Conservation (phyloP, 148 eudicot genomes). For the Pharnaceum exiguum region DNA sequence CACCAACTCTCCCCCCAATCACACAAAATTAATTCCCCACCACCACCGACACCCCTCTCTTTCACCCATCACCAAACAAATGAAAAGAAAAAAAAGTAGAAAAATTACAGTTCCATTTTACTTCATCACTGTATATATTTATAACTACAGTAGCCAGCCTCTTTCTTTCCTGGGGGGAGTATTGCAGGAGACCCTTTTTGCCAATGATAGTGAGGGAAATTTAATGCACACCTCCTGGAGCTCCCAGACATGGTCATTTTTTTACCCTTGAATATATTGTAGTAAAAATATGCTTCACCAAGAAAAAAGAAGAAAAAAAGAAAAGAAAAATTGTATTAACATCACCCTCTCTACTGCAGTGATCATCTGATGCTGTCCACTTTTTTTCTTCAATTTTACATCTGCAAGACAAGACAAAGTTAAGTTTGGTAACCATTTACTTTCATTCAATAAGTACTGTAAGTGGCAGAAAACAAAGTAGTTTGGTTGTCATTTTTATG, state of each 20-base stretch:
- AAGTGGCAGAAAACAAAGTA: neutral
- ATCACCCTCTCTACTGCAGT: slow-evolving; percentile 31
- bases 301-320: slow-evolving; percentile 7
- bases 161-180: slow-evolving; percentile 13
- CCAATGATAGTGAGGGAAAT: slow-evolving; percentile 7
- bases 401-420: slow-evolving; percentile 18
- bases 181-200: slow-evolving; percentile 15
- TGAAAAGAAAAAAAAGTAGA: neutral
- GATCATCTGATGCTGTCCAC: slow-evolving; percentile 31
- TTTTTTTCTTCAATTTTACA: slow-evolving; percentile 29
- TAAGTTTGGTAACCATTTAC: neutral
- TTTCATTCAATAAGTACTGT: neutral
- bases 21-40: slow-evolving; percentile 40
- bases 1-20: slow-evolving; percentile 23
- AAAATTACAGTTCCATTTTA: slow-evolving; percentile 16
- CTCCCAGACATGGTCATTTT: slow-evolving; percentile 14
- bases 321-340: slow-evolving; percentile 29
- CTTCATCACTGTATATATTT: slow-evolving; percentile 19
- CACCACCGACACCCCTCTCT: slow-evolving; percentile 28
- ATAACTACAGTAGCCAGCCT: slow-evolving; percentile 13
- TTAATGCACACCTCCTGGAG: slow-evolving; percentile 17
- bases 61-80: slow-evolving; percentile 17
- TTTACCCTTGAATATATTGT: slow-evolving; percentile 23
- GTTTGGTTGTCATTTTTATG: neutral
- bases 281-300: slow-evolving; percentile 26